Evolutionary conservation across 164 flowering plant genomes (phyloP), one percentile per base, ranked within the genome.

Genomic region (Chloranthus sessilifolius): DNA sequence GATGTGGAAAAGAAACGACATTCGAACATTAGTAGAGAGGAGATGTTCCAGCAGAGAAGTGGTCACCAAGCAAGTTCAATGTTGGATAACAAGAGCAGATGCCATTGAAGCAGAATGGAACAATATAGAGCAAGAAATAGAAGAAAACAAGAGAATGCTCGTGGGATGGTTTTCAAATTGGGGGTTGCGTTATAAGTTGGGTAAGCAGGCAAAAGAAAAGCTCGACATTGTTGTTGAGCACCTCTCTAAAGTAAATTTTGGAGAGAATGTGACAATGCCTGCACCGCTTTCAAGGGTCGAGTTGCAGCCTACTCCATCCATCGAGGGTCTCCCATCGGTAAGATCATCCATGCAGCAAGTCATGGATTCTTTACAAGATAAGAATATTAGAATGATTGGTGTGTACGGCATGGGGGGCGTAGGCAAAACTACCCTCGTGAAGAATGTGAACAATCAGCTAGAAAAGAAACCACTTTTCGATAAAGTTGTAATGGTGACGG

Each of bases 361-460:
- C 10, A 41, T 47, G 31, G 46, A 49, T 3, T 55, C 50, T 0
- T 12, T 55, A 4, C 7, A 37, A 14, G 41, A 39, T 21, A 23
- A 23, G 3, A n/a, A 22, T 3, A n/a, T 20, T 6, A 47, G 24
- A 16, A 21, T 29, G 7, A 9, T 40, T 20, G 60, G 60, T 9
- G 30, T 56, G 8, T 40, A 40, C 7, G 60, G 60, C 7, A 50
- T 50, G 51, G 50, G 35, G 3, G 65, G 65, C 2, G 59, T 53
- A 7, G 65, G 65, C 2, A 57, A 48, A 16, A 48, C 52, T 4
- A 48, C 39, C 3, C 11, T 48, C 12, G 33, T 49, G 40, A 40
- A 26, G 35, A 25, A 49, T 31, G 49, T 61, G 10, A 52, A 45
- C 10, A 55, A 35, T 12, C 31, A 26, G 9, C 55, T 47, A 3